Evolutionary conservation across 208 protist species (phyloP).

Genomic region (Kentomonas sorsogonicus): DNA sequence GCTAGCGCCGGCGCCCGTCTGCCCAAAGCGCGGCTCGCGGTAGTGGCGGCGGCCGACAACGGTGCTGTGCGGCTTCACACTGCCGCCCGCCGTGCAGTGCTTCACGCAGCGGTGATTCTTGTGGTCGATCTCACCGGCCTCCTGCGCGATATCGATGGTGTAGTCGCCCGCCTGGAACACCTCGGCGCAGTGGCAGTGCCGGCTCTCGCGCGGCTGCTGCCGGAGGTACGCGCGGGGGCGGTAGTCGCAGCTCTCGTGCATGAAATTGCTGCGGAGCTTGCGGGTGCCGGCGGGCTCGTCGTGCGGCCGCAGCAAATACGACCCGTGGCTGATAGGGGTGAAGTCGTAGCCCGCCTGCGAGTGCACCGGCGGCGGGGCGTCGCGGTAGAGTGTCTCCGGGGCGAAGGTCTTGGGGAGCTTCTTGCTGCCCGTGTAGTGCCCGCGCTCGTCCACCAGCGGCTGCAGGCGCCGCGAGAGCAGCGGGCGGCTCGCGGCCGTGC

Average conservation of each 20-base stretch:
- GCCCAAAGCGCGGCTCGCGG: conserved; percentile 49
- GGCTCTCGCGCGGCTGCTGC: conserved; percentile 35
- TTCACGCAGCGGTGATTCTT: conserved; percentile 54
- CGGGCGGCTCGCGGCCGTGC: conserved; percentile 22
- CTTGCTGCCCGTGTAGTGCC: conserved; percentile 49
- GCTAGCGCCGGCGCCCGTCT: conserved; percentile 8
- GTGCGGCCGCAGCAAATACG: conserved; percentile 53
- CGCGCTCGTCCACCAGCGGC: conserved; percentile 44
- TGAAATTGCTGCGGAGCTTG: conserved; percentile 69
- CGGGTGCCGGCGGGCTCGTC: conserved; percentile 59
- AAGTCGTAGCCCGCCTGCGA: conserved; percentile 84
- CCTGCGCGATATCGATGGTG: conserved; percentile 66
- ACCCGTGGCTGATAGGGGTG: conserved; percentile 72
- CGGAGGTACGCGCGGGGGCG: conserved; percentile 71
- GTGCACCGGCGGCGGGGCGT: conserved; percentile 68
- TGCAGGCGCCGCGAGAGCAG: conserved; percentile 49
- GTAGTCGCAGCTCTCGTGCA: conserved; percentile 66
- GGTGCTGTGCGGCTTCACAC: conserved; percentile 48
- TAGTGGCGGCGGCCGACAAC: conserved; percentile 67
- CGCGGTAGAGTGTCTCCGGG: conserved; percentile 67
- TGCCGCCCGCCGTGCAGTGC: conserved; percentile 51
- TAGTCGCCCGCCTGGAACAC: conserved; percentile 86
- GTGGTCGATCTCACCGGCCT: conserved; percentile 51
- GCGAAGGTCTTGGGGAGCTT: conserved; percentile 59
- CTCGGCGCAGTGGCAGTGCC: conserved; percentile 82